These are phyloP conservation scores for Prunus mongolica DNA, from an alignment of 306 rosid genomes.

Conservation along the genomic window DNA sequence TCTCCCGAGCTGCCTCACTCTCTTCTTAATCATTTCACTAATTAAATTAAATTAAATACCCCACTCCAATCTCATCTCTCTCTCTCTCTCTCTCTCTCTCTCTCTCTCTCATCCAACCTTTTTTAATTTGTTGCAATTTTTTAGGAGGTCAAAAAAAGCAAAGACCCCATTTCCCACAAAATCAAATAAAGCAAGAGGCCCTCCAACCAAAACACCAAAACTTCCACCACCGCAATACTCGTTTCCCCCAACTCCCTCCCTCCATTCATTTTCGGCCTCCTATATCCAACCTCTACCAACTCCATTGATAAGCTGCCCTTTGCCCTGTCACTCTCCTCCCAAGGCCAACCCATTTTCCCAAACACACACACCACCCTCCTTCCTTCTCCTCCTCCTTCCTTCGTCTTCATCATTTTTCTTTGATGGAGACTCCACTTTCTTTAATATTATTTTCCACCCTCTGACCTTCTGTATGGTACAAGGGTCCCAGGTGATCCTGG, in stretches of 20 bases:
- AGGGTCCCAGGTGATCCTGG: slow-evolving; percentile 11
- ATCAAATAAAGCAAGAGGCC: background rate
- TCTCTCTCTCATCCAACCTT: background rate
- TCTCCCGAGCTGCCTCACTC: background rate
- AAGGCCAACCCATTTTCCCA: background rate
- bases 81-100: no score
- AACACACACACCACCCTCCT: background rate
- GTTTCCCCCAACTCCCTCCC: background rate
- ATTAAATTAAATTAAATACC: background rate
- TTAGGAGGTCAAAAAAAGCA: background rate
- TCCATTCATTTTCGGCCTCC: slow-evolving; percentile 8
- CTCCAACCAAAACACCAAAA: background rate
- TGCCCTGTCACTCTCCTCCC: background rate
- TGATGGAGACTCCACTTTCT: background rate
- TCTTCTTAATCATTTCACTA: background rate
- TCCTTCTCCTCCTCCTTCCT: background rate
- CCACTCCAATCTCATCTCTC: background rate
- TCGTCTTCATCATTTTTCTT: background rate
- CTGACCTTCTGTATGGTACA: background rate
- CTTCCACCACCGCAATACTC: slow-evolving; percentile 1
- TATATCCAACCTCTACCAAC: background rate
- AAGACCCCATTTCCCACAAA: background rate
- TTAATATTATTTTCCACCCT: background rate
- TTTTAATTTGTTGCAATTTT: background rate
- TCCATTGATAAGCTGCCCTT: no score